Conservation (phyloP, 1,139 yeast genomes). For the Maudiozyma humilis region DNA sequence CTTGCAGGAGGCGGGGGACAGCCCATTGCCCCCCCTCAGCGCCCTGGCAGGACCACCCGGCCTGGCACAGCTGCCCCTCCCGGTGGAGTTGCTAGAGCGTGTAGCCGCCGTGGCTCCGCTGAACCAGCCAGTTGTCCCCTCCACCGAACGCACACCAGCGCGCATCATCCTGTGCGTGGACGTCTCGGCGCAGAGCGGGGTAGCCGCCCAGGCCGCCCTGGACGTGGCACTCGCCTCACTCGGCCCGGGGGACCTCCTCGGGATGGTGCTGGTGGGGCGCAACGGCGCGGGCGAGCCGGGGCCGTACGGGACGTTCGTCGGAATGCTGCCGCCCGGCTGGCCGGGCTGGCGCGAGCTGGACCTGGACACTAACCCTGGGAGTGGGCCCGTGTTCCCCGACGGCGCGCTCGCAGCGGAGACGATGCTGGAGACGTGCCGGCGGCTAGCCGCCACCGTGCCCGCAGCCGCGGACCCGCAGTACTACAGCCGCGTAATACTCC, state of each 20-base stretch:
- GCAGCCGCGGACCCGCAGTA: conserved; percentile 1
- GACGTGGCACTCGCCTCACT: conserved; percentile 27
- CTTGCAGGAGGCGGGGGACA: not conserved
- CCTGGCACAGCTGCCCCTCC: conserved; percentile 35
- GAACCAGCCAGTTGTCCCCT: too few species aligned
- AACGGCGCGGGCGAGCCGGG: conserved; percentile 34
- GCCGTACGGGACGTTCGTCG: conserved; percentile 39
- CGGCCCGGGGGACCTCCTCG: conserved; percentile 42
- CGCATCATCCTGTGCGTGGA: conserved; percentile 44
- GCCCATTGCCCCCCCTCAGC: too few species aligned
- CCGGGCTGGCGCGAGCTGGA: not conserved
- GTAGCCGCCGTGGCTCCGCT: too few species aligned
- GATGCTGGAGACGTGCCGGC: conserved; percentile 14
- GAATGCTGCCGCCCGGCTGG: conserved; percentile 35
- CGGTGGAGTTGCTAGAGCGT: conserved; percentile 32
- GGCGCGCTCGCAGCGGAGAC: not conserved
- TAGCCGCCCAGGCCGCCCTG: not conserved
- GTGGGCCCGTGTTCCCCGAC: not conserved
- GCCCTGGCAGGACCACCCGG: too few species aligned
- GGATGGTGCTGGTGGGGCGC: conserved; percentile 47
- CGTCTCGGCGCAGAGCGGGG: conserved; percentile 20
- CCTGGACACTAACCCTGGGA: not conserved
- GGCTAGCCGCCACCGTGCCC: conserved; percentile 12
- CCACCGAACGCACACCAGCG: conserved; percentile 37
- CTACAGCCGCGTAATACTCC: not conserved